Conservation (phyloP, 1,139 yeast genomes). For the Candida sojae region DNA sequence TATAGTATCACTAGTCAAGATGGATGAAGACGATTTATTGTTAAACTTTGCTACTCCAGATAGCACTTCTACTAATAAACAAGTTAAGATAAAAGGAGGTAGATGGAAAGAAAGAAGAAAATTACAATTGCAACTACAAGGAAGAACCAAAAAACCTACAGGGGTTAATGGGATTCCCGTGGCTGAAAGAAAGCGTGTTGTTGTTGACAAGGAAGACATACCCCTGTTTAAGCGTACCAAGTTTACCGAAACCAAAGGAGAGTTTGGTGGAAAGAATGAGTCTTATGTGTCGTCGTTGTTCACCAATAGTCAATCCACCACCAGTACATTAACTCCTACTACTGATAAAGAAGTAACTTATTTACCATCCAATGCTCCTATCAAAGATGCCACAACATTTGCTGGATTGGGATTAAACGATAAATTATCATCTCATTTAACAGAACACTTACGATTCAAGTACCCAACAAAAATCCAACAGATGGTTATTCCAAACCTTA, state of each 20-base stretch:
- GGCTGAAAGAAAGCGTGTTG: slow-evolving; percentile 15
- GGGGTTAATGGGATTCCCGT: slow-evolving; percentile 42
- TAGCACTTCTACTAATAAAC: slow-evolving; percentile 11
- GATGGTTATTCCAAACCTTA: slow-evolving; percentile 72
- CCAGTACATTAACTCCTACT: slow-evolving; percentile 25
- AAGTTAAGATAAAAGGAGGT: slow-evolving; percentile 61
- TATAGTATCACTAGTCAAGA: slow-evolving; percentile 10
- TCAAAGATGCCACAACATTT: slow-evolving; percentile 68
- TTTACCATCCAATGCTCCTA: slow-evolving; percentile 83
- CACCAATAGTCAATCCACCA: slow-evolving; percentile 61
- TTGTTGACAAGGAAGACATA: slow-evolving; percentile 14
- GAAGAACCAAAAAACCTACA: slow-evolving; percentile 35
- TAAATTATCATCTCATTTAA: slow-evolving; percentile 54
- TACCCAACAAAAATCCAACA: slow-evolving; percentile 89
- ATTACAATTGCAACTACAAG: slow-evolving; percentile 49
- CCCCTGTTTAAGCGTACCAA: slow-evolving; percentile 27
- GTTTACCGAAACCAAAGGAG: slow-evolving; percentile 46
- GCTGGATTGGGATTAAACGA: slow-evolving; percentile 69
- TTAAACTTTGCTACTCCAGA: slow-evolving; percentile 58
- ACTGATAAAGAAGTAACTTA: slow-evolving; percentile 20
- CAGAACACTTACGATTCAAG: slow-evolving; percentile 56
- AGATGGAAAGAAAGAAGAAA: slow-evolving; percentile 79
- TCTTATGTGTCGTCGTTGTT: slow-evolving; percentile 84
- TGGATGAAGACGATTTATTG: slow-evolving; percentile 64
- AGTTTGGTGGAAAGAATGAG: slow-evolving; percentile 51